Percentiles rank a stretch among this genome's conserved stretches.
Evolutionary conservation across 1,284 basidiomycete species (phyloP).

Genomic region (Apiotrichum gracile): DNA sequence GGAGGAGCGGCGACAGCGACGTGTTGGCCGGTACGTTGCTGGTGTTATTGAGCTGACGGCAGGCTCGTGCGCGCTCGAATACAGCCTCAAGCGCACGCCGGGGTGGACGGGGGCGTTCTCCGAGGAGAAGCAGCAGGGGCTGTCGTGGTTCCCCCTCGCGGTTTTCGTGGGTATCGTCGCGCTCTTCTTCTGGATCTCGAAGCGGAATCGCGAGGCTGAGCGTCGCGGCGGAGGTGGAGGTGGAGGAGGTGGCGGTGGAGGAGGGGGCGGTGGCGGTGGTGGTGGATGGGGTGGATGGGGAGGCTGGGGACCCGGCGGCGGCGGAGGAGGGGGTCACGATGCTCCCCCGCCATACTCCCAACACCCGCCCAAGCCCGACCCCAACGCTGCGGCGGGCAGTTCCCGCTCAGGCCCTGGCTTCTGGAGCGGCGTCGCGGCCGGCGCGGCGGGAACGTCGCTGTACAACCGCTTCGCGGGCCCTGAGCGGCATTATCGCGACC

Average conservation of each 20-base stretch:
- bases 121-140: background rate
- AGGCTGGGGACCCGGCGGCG: constrained; percentile 30
- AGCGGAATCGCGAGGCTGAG: background rate
- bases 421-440: constrained; percentile 68
- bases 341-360: constrained; percentile 74
- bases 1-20: constrained; percentile 66
- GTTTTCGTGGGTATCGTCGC: background rate
- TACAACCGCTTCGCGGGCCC: constrained; percentile 3
- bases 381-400: background rate
- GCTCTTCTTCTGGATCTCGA: background rate
- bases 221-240: background rate
- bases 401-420: constrained; percentile 59
- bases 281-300: constrained; percentile 52
- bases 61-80: constrained; percentile 79
- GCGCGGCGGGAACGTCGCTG: constrained; percentile 59
- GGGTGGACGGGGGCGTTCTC: background rate
- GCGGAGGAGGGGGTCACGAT: constrained; percentile 11
- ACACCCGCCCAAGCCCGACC: constrained; percentile 13
- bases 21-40: constrained; percentile 68
- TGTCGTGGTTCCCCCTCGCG: background rate
- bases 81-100: constrained; percentile 56
- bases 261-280: constrained; percentile 28
- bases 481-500: no score
- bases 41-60: background rate
- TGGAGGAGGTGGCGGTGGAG: constrained; percentile 11